Percentiles rank a stretch among this genome's conserved stretches.
Evolutionary conservation across 768 basidiomycete species (phyloP).

Genomic region (Leucogyrophana mollusca): DNA sequence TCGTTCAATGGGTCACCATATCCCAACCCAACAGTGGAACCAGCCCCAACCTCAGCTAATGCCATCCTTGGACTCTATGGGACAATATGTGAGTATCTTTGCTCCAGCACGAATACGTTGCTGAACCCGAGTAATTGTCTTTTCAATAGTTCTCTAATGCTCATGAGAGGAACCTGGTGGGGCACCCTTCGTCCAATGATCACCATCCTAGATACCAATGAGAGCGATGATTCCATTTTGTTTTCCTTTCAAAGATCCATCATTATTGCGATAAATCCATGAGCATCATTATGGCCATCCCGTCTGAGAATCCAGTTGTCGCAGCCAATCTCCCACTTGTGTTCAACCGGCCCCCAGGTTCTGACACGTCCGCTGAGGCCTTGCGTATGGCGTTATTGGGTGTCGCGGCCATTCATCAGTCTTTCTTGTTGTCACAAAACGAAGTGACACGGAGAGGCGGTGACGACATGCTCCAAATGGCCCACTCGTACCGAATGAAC

Average conservation of each 20-base stretch:
- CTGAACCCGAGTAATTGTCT: conserved; percentile 15
- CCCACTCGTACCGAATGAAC: conserved; percentile 31
- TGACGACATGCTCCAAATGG: conserved; percentile 34
- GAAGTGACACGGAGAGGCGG: conserved; percentile 15
- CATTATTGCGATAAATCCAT: conserved; percentile 46
- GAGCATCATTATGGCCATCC: conserved; percentile 45
- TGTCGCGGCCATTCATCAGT: conserved; percentile 42
- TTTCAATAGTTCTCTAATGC: conserved; percentile 33
- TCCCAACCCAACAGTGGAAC: conserved; percentile 51
- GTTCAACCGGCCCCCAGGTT: conserved; percentile 35
- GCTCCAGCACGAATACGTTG: not conserved
- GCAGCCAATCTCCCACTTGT: conserved; percentile 41
- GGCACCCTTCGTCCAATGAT: conserved; percentile 43
- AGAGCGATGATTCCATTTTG: conserved; percentile 30
- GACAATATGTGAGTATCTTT: conserved; percentile 58
- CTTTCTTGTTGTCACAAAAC: conserved; percentile 37
- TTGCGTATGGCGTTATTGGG: conserved; percentile 38
- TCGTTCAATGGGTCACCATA: conserved; percentile 49
- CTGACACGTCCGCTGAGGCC: conserved; percentile 37
- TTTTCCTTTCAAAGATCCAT: conserved; percentile 33
- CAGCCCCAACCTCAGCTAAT: conserved; percentile 42
- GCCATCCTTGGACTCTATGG: conserved; percentile 51
- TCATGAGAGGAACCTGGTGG: conserved; percentile 51
- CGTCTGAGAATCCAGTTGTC: conserved; percentile 43
- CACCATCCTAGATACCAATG: conserved; percentile 53